Evolutionary conservation across 1,284 basidiomycete species (phyloP).

Genomic region (Mycosarcoma maydis): DNA sequence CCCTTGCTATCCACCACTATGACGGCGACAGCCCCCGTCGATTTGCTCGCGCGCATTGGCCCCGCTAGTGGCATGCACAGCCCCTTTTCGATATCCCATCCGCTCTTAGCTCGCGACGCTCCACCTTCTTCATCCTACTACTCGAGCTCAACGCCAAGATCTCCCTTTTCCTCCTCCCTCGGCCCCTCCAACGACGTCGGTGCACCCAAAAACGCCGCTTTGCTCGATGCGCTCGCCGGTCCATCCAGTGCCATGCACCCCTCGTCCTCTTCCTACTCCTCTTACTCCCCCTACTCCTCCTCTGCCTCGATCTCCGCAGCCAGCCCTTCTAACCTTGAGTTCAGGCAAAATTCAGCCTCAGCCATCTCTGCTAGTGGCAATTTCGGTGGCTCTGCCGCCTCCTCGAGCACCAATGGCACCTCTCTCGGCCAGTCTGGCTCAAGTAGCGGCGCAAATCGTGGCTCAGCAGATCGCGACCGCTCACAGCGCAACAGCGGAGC

Average conservation of each 20-base stretch:
- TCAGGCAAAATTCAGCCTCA: slow-evolving; percentile 31
- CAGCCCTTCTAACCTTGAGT: slow-evolving; percentile 19
- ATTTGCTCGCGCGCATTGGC: slow-evolving; percentile 28
- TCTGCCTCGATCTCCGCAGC: slow-evolving; percentile 9
- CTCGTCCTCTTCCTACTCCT: too few relatives aligned
- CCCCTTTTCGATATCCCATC: slow-evolving; percentile 43
- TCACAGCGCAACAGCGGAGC: slow-evolving; percentile 20
- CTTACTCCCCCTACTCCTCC: slow-evolving; percentile 12
- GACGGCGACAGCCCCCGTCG: slow-evolving; percentile 23
- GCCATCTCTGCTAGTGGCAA: slow-evolving; percentile 15
- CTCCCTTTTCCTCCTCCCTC: slow-evolving; percentile 3
- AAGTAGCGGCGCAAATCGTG: slow-evolving; percentile 9
- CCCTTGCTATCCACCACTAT: slow-evolving; percentile 9
- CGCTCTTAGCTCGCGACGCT: slow-evolving; percentile 29
- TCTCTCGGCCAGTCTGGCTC: slow-evolving; percentile 1
- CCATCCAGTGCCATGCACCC: slow-evolving; percentile 13
- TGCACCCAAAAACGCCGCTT: slow-evolving; percentile 18
- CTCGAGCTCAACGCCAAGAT: slow-evolving; percentile 12
- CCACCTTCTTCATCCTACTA: slow-evolving; percentile 14
- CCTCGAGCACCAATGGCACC: slow-evolving; percentile 16
- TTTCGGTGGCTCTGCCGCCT: slow-evolving; percentile 18
- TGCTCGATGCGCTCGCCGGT: slow-evolving; percentile 31
- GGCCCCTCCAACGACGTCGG: slow-evolving; percentile 1
- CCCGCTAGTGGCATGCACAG: slow-evolving; percentile 20
- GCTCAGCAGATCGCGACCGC: slow-evolving; percentile 6